phyloP scores from a whole-genome alignment of 2,329 filamentous ascomycete genomes.

The Ambrosiella beaveri region DNA sequence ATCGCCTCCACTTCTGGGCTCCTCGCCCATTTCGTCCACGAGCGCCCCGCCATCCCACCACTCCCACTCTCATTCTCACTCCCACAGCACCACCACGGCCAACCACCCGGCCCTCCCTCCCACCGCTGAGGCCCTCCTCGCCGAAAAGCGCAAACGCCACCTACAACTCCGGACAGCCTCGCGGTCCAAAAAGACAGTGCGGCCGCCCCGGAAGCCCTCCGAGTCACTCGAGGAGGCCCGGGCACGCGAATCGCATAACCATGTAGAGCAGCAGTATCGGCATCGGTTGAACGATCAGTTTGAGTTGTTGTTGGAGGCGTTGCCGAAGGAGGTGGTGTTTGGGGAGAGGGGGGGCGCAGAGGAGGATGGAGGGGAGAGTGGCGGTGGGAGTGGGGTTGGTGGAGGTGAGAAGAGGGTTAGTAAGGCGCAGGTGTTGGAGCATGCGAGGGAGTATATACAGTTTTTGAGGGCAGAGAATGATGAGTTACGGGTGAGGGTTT shows the following conservation, averaged over 20 bases:
- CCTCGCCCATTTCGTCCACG: not conserved
- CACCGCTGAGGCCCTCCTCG: not conserved
- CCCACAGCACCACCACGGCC: not conserved
- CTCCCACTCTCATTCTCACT: not conserved
- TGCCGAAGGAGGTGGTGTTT: constrained; percentile 20
- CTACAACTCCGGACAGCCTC: constrained; percentile 15
- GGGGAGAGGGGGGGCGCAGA: constrained; percentile 17
- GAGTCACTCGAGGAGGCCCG: constrained; percentile 26
- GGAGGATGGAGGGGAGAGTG: constrained; percentile 17
- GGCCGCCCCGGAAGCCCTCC: constrained; percentile 19
- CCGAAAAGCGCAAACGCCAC: constrained; percentile 12
- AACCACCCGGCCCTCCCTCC: not conserved
- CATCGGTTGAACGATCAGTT: constrained; percentile 30
- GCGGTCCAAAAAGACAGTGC: constrained; percentile 13
- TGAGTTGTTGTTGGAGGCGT: constrained; percentile 25
- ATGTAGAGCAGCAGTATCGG: constrained; percentile 32
- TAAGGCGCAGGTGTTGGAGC: constrained; percentile 29
- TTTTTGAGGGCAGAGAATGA: constrained; percentile 22
- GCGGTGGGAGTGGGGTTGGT: constrained; percentile 14
- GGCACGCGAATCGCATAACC: constrained; percentile 24
- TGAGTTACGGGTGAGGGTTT: not conserved
- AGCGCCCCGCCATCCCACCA: not conserved
- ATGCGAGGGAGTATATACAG: constrained; percentile 26
- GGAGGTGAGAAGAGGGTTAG: constrained; percentile 20
- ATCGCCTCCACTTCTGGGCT: not conserved